These are phyloP conservation scores for Tremella fuciformis DNA, from an alignment of 768 basidiomycete genomes.

Conservation along the genomic window DNA sequence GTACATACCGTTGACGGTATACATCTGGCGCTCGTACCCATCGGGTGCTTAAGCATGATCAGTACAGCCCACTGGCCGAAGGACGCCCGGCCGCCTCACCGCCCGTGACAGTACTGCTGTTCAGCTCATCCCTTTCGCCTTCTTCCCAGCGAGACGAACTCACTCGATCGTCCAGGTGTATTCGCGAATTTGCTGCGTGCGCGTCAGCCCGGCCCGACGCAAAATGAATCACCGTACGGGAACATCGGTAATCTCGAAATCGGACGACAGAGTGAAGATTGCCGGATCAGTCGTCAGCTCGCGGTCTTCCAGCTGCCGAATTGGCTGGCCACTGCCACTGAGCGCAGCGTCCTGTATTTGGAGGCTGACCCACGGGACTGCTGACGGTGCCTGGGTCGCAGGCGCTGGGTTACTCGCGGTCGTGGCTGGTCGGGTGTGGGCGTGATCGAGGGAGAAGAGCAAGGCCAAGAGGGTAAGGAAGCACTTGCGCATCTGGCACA, in stretches of 20 bases:
- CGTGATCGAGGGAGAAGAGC: no score
- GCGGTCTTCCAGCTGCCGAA: neutral
- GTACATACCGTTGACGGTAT: slow-evolving; percentile 26
- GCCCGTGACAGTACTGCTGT: neutral
- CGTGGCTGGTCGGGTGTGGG: no score
- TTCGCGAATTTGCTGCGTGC: neutral
- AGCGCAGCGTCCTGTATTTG: no score
- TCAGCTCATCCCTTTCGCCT: neutral
- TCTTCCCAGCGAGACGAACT: neutral
- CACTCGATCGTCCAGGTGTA: slow-evolving; percentile 19
- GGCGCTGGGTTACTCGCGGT: no score
- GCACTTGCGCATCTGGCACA: no score
- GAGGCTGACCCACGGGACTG: no score
- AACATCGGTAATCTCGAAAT: slow-evolving; percentile 21
- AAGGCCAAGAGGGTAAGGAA: no score
- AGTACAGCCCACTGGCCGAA: neutral
- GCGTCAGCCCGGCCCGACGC: slow-evolving; percentile 1
- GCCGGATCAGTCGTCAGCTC: slow-evolving; percentile 10
- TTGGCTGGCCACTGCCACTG: no score
- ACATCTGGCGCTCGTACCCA: slow-evolving; percentile 27
- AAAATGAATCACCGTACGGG: slow-evolving; percentile 5
- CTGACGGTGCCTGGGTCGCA: no score
- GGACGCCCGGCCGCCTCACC: neutral
- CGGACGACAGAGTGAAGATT: slow-evolving; percentile 15
- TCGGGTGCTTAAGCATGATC: slow-evolving; percentile 21